Base-by-base conservation (phyloP, 2,329 filamentous ascomycete genomes). In the Karstenula rhodostoma region DNA sequence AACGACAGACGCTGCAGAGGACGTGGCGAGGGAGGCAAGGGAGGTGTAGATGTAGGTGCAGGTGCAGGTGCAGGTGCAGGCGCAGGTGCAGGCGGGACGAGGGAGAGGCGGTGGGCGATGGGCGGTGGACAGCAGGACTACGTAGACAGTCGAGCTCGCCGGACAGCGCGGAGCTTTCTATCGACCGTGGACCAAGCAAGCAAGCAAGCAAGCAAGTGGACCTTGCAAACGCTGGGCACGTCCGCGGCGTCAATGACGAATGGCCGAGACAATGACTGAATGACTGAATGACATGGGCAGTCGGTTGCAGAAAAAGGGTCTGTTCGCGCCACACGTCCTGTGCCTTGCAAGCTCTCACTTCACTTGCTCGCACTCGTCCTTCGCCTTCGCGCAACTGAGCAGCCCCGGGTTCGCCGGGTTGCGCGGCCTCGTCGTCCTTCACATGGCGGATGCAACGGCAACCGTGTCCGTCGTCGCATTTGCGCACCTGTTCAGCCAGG, bases 201-300 rank as follows among this genome's bases (percentile, higher is more conserved):
- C n/a, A n/a, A n/a, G n/a, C 19, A 44, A 51, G 15, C n/a, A n/a
- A n/a, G n/a, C 46, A 19, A 40, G 55, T 50, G 47, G 56, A 43
- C 32, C 33, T 35, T 33, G 56, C 49, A 56, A 57, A 59, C 59
- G 57, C 61, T 64, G 56, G 58, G 61, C 61, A 44, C 40, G 40
- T n/a, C 52, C 44, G 50, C 56, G 32, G 57, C 37, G 35, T 46
- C 33, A 54, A 13, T 15, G 56, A 58, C 56, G 56, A 58, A 44
- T 44, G 40, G 40, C 27, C 19, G 32, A 23, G 27, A n/a, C n/a
- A n/a, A n/a, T n/a, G n/a, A n/a, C n/a, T n/a, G n/a, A n/a, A n/a
- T n/a, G n/a, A n/a, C n/a, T n/a, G n/a, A 5, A 44, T 25, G 29
- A 43, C 51, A 43, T 29, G n/a, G 15, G 35, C 51, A 23, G 19